A percentile compares a stretch with the other conserved stretches of the same genome.
phyloP scores from a whole-genome alignment of 192 early-diverging fungal genomes.

The Linderina pennispora region DNA sequence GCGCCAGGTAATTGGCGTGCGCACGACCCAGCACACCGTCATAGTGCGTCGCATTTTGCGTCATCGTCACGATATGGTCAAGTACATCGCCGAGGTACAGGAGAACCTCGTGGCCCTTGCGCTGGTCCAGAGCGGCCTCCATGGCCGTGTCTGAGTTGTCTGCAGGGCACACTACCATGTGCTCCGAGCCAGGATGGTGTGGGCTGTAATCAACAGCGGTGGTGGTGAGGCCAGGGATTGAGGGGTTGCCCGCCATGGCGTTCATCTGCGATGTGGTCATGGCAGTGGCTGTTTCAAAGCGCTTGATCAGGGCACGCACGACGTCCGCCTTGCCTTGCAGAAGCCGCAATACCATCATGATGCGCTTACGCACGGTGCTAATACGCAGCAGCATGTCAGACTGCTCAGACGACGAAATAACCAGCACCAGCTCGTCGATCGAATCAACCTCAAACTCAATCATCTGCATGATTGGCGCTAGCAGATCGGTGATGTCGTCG shows the following conservation, averaged over 20 bases:
- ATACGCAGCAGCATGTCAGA: constrained; percentile 73
- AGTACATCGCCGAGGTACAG: constrained; percentile 78
- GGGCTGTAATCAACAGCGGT: no score
- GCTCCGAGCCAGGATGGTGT: neutral
- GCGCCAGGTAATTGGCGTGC: constrained; percentile 70
- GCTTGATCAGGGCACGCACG: constrained; percentile 67
- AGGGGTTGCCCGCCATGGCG: constrained; percentile 8
- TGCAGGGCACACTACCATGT: neutral
- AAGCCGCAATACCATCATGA: constrained; percentile 64
- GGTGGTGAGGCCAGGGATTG: neutral
- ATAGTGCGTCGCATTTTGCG: constrained; percentile 70
- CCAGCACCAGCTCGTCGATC: constrained; percentile 91
- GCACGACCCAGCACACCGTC: constrained; percentile 65
- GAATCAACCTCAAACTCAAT: constrained; percentile 94
- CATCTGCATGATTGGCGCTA: constrained; percentile 75
- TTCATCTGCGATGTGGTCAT: constrained; percentile 33
- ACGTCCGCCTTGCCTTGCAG: constrained; percentile 71
- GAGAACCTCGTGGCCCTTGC: constrained; percentile 54
- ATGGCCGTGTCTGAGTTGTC: constrained; percentile 2
- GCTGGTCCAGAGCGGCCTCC: constrained; percentile 34
- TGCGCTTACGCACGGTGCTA: constrained; percentile 63
- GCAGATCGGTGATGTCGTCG: constrained; percentile 92
- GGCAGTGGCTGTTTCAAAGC: constrained; percentile 47
- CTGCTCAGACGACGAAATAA: constrained; percentile 86
- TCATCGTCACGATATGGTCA: constrained; percentile 74